Conservation (phyloP, 371 early-diverging fungal species). For the Mortierella sp. region DNA sequence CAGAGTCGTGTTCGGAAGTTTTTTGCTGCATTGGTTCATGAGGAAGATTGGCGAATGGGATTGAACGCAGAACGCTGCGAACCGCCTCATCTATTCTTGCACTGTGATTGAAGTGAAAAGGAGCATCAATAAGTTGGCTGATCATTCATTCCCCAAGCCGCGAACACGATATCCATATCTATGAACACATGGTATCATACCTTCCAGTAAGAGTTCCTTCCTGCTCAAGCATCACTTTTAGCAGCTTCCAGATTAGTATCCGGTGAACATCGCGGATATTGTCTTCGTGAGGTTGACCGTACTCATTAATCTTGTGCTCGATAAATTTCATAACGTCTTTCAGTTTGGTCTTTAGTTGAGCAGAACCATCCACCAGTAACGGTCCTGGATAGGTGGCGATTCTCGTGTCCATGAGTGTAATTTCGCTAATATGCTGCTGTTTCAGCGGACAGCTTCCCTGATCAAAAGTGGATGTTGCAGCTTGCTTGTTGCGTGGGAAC, state of each 20-base stretch:
- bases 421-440: constrained; percentile 60
- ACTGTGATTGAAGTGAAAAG: constrained; percentile 36
- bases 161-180: neutral
- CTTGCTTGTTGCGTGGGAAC: constrained; percentile 76
- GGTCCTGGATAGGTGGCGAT: constrained; percentile 66
- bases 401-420: constrained; percentile 35
- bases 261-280: constrained; percentile 45
- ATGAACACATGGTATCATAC: constrained; percentile 54
- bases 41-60: constrained; percentile 27
- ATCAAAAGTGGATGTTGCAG: constrained; percentile 56
- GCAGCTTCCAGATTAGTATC: constrained; percentile 69
- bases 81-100: constrained; percentile 67
- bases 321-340: constrained; percentile 71
- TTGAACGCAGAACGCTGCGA: constrained; percentile 58
- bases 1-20: constrained; percentile 49
- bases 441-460: constrained; percentile 69
- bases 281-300: constrained; percentile 33
- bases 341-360: constrained; percentile 69
- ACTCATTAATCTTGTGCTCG: constrained; percentile 57
- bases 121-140: neutral
- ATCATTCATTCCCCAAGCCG: neutral
- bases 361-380: constrained; percentile 64
- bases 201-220: constrained; percentile 75
- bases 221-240: constrained; percentile 70
- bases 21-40: constrained; percentile 23